A percentile compares a stretch with the other conserved stretches of the same genome.
Conservation (phyloP, 768 basidiomycete species). For the Termitomyces eurrhizus region DNA sequence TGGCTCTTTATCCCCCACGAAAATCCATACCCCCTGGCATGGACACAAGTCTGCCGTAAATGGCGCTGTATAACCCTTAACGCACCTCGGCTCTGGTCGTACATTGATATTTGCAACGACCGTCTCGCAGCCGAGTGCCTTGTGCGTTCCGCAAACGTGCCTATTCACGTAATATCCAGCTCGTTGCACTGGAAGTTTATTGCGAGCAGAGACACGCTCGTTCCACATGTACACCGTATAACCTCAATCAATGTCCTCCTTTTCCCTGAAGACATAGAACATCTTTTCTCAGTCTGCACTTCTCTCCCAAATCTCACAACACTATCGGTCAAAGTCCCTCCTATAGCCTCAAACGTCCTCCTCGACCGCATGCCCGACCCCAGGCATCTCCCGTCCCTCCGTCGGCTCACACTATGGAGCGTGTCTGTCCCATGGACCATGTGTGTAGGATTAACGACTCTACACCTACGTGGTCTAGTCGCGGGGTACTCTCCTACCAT, state of each 20-base stretch:
- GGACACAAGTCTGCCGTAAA: constrained; percentile 36
- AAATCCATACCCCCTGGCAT: constrained; percentile 29
- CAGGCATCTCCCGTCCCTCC: constrained; percentile 25
- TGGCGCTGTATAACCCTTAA: constrained; percentile 34
- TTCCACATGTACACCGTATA: constrained; percentile 25
- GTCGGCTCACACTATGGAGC: constrained; percentile 28
- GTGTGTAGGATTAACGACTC: constrained; percentile 27
- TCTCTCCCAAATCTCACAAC: constrained; percentile 23
- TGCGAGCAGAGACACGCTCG: constrained; percentile 9
- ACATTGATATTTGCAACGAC: constrained; percentile 33
- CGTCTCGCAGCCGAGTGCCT: constrained; percentile 32
- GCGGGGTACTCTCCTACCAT: constrained; percentile 29
- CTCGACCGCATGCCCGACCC: constrained; percentile 12
- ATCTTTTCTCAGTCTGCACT: constrained; percentile 24
- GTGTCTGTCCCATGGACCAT: constrained; percentile 32
- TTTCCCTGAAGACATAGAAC: constrained; percentile 29
- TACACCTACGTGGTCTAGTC: constrained; percentile 30
- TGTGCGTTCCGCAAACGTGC: constrained; percentile 28
- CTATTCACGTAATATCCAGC: constrained; percentile 31
- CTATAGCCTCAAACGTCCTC: constrained; percentile 21
- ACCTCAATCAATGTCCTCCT: constrained; percentile 33
- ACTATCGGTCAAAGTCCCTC: constrained; percentile 33
- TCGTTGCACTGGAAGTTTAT: constrained; percentile 7
- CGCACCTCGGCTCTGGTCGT: constrained; percentile 35
- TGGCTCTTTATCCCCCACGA: constrained; percentile 30